Evolutionary conservation across 441 rosid genomes (phyloP), one percentile per base, ranked within the genome.

Genomic region (Arabidopsis hybrid): DNA sequence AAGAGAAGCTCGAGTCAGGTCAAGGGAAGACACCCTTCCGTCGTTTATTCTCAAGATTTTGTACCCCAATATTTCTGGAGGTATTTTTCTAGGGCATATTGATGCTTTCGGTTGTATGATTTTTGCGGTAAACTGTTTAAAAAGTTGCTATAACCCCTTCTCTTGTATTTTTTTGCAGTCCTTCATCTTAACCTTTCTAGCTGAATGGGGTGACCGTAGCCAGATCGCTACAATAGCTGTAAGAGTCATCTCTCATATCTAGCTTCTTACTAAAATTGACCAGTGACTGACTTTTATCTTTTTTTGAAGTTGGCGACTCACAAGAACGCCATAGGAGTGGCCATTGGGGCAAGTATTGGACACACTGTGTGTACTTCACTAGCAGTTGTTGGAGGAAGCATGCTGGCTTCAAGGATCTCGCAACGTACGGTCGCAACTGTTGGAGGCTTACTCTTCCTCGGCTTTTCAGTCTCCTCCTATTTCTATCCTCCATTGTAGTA

Each of bases 161-260:
- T 67, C 35, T 35, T 52, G 42, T 38, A 8, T 58, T 13, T 3
- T 38, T 42, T 13, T 83, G 84, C 91, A 95, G 99, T 90, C 99
- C 57, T 95, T 95, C 77, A 85, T 95, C 67, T 71, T 95, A 76
- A 95, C 98, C 36, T 95, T 95, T 79, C 83, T 95, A 59, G 99
- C 99, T 3, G 99, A 93, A 84, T 95, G 99, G 99, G 99, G 99
- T 0, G 99, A 95, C 71, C 95, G 98, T 58, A 95, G 98, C 86
- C 99, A 95, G 85, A 95, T 95, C 29, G 99, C 99, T 55, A 95
- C 99, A 78, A 95, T 95, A 73, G 99, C 99, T 73, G 99, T 95
- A 87, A 91, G 97, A 45, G 34, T 65, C 64, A 42, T 71, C 50
- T 21, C 66, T 56, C 38, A 13, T 3, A 36, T 26, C 55, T 17